Base-by-base conservation (phyloP, 2,329 filamentous ascomycete genomes). In the Cladophialophora bantiana region DNA sequence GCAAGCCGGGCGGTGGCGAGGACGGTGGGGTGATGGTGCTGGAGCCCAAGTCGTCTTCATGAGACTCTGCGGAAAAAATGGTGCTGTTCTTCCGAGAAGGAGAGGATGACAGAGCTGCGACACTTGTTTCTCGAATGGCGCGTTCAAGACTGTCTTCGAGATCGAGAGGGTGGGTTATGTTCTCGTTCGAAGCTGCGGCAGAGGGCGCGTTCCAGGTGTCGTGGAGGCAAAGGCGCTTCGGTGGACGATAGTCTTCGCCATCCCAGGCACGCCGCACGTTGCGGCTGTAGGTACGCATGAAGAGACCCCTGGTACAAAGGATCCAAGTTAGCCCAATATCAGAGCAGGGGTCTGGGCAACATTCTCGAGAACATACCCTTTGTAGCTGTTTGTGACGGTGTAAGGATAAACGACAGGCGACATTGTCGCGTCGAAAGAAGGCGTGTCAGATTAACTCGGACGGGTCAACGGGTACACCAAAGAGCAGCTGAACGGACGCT, bases 361-460 rank as follows among this genome's bases (percentile, higher is more conserved):
- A 13, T 6, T 6, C 26, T 36, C 26, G 34, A 34, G 12, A 54
- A 72, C 71, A 48, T 78, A 82, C 81, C 81, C 79, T 77, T 82
- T 83, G 72, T 82, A 82, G 71, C 80, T 82, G 76, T 83, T 83
- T 71, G 81, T 82, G 73, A 83, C 80, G 72, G 81, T 82, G 77
- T 81, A 83, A 72, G 81, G 81, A 79, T 71, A 68, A 10, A 71
- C 58, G 45, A 67, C 63, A 26, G 68, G 52, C 64, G 68, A 64
- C 70, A 71, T 71, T 40, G 66, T 71, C 70, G 70, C 70, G 68
- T 59, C 26, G 58, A 50, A 61, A 56, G 58, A 65, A 42, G 35
- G 9, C 20, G 45, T 50, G 9, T 50, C 38, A 40, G 32, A 34
- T 18, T 48, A 56, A 35, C 57, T 15, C 45, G 18, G 13, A 31